Evolutionary conservation across 2,329 filamentous ascomycete genomes (phyloP), one percentile per base, ranked within the genome.

Genomic region (Sarocladium strictum): DNA sequence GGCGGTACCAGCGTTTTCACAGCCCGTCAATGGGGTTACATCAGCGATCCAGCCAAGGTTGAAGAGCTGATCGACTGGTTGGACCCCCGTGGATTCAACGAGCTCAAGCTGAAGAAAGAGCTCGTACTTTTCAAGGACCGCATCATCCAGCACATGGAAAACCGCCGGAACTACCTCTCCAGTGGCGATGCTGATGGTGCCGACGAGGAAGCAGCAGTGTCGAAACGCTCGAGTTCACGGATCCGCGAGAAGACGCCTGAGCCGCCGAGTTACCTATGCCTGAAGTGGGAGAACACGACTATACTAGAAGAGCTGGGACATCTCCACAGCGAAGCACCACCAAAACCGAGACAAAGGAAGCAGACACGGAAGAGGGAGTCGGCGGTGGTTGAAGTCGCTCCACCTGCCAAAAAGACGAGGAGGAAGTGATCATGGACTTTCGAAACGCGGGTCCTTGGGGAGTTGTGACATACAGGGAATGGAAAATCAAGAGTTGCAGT

Each of bases 1-100:
- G 92, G 91, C 5, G 69, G 79, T 0, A 95, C 90, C 0, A 87
- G 86, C 62, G 82, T 97, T 2, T 84, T 81, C 56, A 86, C 80
- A 53, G 90, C 93, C 2, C 73, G 75, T 12, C 87, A 97, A 68
- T 99, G 94, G 92, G 94, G 89, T 11, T 99, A 90, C 71, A 91
- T 90, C 62, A 89, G 93, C 35, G 87, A 94, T 11, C 84, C 89
- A 0, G 83, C 87, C 50, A 80, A 89, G 35, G 72, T 99, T 4
- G 89, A 94, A 58, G 81, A 80, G 53, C 79, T 99, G 17, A 83
- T 97, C 58, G 80, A 81, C 53, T 99, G 94, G 92, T 79, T 99
- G 3, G 93, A 99, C 64, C 81, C 86, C 12, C 87, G 90, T 15
- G 94, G 94, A 1, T 78, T 87, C 59, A 91, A 96, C 59, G 94